Conservation (phyloP, 163 green algal species). For the Scenedesmus sp. region DNA sequence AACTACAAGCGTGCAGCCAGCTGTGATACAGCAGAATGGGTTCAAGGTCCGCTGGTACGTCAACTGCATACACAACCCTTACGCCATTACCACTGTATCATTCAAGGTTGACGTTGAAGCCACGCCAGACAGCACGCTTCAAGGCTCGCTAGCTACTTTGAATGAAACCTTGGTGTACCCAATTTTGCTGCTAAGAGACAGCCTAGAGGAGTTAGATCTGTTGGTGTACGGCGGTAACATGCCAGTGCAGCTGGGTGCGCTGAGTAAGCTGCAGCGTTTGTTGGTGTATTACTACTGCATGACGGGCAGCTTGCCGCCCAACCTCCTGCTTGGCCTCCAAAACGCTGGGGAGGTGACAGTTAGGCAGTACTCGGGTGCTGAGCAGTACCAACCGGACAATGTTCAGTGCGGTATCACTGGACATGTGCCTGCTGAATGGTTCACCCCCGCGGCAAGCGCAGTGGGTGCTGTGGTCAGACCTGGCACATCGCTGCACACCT, state of each 20-base stretch:
- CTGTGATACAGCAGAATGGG: not conserved
- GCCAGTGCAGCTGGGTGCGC: not conserved
- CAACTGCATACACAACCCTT: not conserved
- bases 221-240: not conserved
- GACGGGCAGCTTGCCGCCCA: not conserved
- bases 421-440: not conserved
- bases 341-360: not conserved
- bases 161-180: not conserved
- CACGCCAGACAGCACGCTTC: not conserved
- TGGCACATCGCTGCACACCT: not conserved
- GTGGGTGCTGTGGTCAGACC: not conserved
- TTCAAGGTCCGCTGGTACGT: not conserved
- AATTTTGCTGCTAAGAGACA: not conserved
- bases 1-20: not conserved
- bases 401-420: not conserved
- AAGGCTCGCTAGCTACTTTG: not conserved
- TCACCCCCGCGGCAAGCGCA: not conserved
- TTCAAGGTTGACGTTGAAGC: not conserved
- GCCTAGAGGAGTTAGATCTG: not conserved
- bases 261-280: not conserved
- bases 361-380: not conserved
- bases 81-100: not conserved
- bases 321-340: not conserved
- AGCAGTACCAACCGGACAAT: not conserved
- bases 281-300: not conserved